Conservation (phyloP, 2,329 filamentous ascomycete genomes). For the Pseudofabraea citricarpa region DNA sequence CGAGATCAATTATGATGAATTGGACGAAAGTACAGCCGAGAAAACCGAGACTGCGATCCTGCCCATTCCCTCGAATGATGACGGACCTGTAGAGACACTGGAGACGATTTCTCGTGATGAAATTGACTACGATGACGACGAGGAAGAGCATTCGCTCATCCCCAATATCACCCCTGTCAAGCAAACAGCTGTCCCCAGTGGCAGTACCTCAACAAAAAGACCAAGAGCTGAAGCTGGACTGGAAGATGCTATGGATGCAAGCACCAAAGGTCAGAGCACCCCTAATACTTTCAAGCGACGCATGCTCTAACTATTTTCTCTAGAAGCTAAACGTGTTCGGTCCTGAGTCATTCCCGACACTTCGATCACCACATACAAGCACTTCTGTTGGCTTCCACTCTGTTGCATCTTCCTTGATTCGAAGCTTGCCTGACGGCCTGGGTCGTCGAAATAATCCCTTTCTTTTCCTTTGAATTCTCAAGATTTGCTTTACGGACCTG, state of each 20-base stretch:
- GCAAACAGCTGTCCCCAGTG: conserved; percentile 8
- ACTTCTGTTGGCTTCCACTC: too few species aligned
- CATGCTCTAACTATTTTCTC: conserved; percentile 10
- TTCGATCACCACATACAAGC: not conserved
- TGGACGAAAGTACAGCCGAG: not conserved
- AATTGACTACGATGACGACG: conserved; percentile 32
- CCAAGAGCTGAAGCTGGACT: conserved; percentile 19
- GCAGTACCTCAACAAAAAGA: conserved; percentile 20
- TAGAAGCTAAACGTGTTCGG: conserved; percentile 27
- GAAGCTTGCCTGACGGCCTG: too few species aligned
- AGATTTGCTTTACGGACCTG: too few species aligned
- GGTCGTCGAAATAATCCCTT: too few species aligned
- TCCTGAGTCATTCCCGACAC: conserved; percentile 20
- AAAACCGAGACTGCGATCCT: conserved; percentile 3
- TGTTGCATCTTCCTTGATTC: too few species aligned
- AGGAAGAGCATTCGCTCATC: not conserved
- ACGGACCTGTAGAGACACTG: conserved; percentile 2
- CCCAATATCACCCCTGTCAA: not conserved
- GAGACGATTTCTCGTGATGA: conserved; percentile 23
- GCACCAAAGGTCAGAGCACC: conserved; percentile 22
- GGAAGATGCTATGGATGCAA: conserved; percentile 11
- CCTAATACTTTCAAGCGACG: too few species aligned
- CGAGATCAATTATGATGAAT: conserved; percentile 23
- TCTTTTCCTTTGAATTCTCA: too few species aligned
- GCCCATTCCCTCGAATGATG: not conserved